phyloP scores from a whole-genome alignment of 2,329 filamentous ascomycete species.

The Zelopaecilomyces penicillatus region DNA sequence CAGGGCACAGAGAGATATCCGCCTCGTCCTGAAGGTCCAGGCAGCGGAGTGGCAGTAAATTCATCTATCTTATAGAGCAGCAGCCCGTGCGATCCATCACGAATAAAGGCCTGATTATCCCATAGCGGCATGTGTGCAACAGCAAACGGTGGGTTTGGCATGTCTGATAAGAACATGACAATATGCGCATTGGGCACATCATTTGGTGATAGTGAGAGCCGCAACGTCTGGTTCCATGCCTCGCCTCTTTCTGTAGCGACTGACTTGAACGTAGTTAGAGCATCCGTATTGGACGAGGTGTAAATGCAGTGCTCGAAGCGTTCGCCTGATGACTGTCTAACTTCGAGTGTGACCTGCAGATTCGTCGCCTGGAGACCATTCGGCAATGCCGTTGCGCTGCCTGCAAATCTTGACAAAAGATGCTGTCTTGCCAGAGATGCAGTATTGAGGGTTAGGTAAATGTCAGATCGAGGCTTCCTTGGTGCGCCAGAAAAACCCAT shows the following conservation, averaged over 20 bases:
- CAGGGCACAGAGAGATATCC: slow-evolving; percentile 83
- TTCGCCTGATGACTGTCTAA: slow-evolving; percentile 69
- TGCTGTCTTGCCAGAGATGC: slow-evolving; percentile 72
- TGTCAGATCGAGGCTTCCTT: slow-evolving; percentile 81
- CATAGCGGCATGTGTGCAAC: slow-evolving; percentile 89
- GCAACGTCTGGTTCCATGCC: slow-evolving; percentile 80
- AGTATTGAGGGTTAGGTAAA: slow-evolving; percentile 80
- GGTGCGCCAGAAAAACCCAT: slow-evolving; percentile 93
- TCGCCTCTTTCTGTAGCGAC: slow-evolving; percentile 71
- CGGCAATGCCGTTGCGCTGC: slow-evolving; percentile 66
- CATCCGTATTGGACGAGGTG: slow-evolving; percentile 70
- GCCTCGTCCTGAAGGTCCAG: slow-evolving; percentile 60
- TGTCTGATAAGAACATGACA: slow-evolving; percentile 81
- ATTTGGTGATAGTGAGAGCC: slow-evolving; percentile 66
- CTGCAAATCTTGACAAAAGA: slow-evolving; percentile 54
- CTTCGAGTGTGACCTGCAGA: slow-evolving; percentile 81
- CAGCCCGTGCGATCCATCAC: slow-evolving; percentile 73
- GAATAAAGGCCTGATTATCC: slow-evolving; percentile 82
- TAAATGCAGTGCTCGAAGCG: slow-evolving; percentile 84
- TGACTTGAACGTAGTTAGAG: slow-evolving; percentile 81
- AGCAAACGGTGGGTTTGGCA: slow-evolving; percentile 81
- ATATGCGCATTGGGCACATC: slow-evolving; percentile 79
- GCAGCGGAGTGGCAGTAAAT: slow-evolving; percentile 61
- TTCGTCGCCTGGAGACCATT: slow-evolving; percentile 58
- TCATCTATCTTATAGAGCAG: slow-evolving; percentile 90